Evolutionary conservation across 2,329 filamentous ascomycete species (phyloP).

Genomic region (Aureobasidium zeae): DNA sequence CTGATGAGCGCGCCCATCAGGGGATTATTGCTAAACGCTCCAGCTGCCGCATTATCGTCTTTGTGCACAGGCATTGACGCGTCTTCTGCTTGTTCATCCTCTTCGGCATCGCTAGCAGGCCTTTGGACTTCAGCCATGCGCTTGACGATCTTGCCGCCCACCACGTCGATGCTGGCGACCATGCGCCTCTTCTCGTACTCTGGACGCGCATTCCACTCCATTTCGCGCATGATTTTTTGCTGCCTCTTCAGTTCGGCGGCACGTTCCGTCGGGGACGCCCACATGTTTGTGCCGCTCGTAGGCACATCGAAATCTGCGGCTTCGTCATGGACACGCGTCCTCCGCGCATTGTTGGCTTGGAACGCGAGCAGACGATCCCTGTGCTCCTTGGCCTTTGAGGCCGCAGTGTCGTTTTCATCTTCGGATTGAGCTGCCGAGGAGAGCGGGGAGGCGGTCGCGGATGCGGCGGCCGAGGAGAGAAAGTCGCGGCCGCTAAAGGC

Average conservation of each 20-base stretch:
- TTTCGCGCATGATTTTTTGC: slow-evolving; percentile 71
- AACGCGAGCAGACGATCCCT: slow-evolving; percentile 72
- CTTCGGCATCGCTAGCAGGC: slow-evolving; percentile 47
- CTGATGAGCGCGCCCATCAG: slow-evolving; percentile 56
- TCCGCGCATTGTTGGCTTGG: slow-evolving; percentile 73
- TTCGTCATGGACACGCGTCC: slow-evolving; percentile 81
- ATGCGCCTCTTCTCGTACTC: slow-evolving; percentile 84
- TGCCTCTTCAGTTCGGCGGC: slow-evolving; percentile 77
- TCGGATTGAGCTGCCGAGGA: slow-evolving; percentile 27
- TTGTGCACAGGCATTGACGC: slow-evolving; percentile 26
- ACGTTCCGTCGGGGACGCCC: slow-evolving; percentile 74
- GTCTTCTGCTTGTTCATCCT: slow-evolving; percentile 37
- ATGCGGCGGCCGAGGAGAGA: slow-evolving; percentile 26
- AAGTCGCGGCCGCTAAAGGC: slow-evolving; percentile 31
- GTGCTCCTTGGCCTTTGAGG: slow-evolving; percentile 64
- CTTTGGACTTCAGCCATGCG: slow-evolving; percentile 54
- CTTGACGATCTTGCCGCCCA: slow-evolving; percentile 65
- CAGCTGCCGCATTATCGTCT: slow-evolving; percentile 23
- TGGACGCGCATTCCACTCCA: slow-evolving; percentile 75
- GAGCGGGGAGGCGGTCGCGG: slow-evolving; percentile 30
- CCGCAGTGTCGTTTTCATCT: slow-evolving; percentile 43
- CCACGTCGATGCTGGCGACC: slow-evolving; percentile 76
- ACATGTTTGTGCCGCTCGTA: slow-evolving; percentile 56
- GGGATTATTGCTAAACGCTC: slow-evolving; percentile 61
- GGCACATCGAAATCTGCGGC: slow-evolving; percentile 64